These are phyloP conservation scores for Hymenoscyphus repandus DNA, from an alignment of 2,329 filamentous ascomycete genomes.

Conservation along the genomic window DNA sequence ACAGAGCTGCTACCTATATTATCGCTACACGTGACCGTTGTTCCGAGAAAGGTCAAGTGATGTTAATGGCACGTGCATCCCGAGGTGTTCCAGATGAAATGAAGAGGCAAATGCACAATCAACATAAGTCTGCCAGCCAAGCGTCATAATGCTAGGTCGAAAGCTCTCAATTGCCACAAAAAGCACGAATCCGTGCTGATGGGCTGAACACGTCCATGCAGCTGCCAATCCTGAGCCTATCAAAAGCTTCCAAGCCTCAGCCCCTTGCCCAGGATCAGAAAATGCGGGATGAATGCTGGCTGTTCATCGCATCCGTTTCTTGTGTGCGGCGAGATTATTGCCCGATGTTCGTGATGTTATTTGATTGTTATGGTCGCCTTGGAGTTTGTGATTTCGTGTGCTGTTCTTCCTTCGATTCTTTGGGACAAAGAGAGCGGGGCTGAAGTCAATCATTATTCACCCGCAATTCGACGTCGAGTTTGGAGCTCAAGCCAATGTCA, in stretches of 20 bases:
- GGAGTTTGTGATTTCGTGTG: no score
- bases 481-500: neutral
- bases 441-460: neutral
- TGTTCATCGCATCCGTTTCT: neutral
- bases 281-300: neutral
- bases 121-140: no score
- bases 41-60: no score
- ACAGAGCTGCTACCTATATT: no score
- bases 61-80: no score
- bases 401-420: neutral
- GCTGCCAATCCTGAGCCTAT: neutral
- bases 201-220: no score
- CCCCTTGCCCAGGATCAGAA: neutral
- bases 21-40: no score
- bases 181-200: no score
- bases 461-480: neutral
- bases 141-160: no score
- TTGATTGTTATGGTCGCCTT: neutral
- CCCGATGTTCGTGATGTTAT: neutral
- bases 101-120: no score
- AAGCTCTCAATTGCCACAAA: no score
- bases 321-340: neutral
- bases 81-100: no score
- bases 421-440: neutral
- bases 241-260: neutral